These are phyloP conservation scores for Sporothrix inflata DNA, from an alignment of 2,329 filamentous ascomycete species.

Conservation along the genomic window DNA sequence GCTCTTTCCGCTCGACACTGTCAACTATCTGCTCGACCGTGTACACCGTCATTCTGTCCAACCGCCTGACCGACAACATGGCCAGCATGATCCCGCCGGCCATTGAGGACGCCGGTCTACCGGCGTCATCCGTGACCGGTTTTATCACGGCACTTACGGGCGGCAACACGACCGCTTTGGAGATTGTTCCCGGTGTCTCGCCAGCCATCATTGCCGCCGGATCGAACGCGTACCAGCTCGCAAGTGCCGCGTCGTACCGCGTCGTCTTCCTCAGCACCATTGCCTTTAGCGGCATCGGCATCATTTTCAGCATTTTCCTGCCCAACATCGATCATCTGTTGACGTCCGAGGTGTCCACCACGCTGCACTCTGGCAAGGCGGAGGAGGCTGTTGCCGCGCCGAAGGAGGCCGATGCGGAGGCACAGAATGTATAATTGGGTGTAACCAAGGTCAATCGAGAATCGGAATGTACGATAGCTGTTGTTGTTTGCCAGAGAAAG, in stretches of 20 bases:
- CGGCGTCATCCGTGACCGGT: constrained; percentile 40
- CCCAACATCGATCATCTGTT: constrained; percentile 43
- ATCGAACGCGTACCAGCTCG: constrained; percentile 40
- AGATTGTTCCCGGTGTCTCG: constrained; percentile 40
- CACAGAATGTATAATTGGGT: background rate
- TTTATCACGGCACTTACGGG: constrained; percentile 43
- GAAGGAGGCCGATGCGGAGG: background rate
- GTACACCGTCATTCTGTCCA: constrained; percentile 42
- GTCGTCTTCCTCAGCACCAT: constrained; percentile 44
- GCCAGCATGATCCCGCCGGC: constrained; percentile 40
- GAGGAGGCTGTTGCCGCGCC: background rate
- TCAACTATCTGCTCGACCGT: constrained; percentile 42
- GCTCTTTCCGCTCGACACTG: constrained; percentile 38
- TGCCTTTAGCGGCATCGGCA: constrained; percentile 41
- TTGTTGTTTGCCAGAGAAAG: too few relatives aligned
- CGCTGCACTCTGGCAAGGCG: constrained; percentile 34
- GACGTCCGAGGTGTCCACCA: constrained; percentile 41
- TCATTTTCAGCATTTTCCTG: constrained; percentile 40
- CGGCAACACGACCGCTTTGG: constrained; percentile 35
- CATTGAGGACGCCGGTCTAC: constrained; percentile 44
- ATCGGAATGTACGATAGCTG: background rate
- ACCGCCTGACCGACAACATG: constrained; percentile 40
- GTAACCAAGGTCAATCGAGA: background rate
- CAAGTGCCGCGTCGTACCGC: constrained; percentile 42
- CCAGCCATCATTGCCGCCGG: constrained; percentile 39